These are phyloP conservation scores for Starmerella potacharoeniae DNA, from an alignment of 805 yeast genomes.

Conservation along the genomic window DNA sequence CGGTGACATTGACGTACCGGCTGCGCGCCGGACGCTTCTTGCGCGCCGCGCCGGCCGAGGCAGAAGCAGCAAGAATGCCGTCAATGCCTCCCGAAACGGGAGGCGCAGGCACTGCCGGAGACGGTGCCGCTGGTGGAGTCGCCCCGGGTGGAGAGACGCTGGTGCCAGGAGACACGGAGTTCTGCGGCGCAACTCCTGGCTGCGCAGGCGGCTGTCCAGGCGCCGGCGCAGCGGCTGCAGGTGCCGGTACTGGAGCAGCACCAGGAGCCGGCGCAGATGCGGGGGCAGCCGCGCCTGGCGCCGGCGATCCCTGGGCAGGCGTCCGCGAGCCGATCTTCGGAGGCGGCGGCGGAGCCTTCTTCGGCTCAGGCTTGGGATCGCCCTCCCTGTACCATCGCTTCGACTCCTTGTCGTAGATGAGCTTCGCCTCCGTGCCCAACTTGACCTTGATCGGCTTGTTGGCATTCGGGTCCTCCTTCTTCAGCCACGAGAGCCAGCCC, in stretches of 20 bases:
- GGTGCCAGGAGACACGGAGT: no score
- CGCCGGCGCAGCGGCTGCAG: constrained; percentile 19
- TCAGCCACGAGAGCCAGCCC: constrained; percentile 51
- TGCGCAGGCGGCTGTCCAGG: constrained; percentile 13
- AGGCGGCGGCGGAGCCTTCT: constrained; percentile 61
- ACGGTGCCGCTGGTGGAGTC: constrained; percentile 7
- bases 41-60: constrained; percentile 4
- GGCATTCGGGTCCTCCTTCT: constrained; percentile 38
- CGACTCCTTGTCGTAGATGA: constrained; percentile 71
- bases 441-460: constrained; percentile 77
- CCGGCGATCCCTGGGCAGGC: constrained; percentile 8
- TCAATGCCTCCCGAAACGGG: constrained; percentile 34
- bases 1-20: constrained; percentile 34
- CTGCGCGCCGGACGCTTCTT: constrained; percentile 14
- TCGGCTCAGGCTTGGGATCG: constrained; percentile 34
- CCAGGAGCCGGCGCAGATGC: constrained; percentile 7
- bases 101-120: background rate
- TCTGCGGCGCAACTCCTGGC: background rate
- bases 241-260: constrained; percentile 12
- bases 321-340: constrained; percentile 27
- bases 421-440: constrained; percentile 49
- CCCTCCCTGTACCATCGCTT: constrained; percentile 76
- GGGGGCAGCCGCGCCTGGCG: constrained; percentile 7
- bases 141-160: background rate
- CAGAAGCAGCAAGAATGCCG: constrained; percentile 30